phyloP scores from a whole-genome alignment of 2,329 filamentous ascomycete genomes.

The Penicillium sp. region DNA sequence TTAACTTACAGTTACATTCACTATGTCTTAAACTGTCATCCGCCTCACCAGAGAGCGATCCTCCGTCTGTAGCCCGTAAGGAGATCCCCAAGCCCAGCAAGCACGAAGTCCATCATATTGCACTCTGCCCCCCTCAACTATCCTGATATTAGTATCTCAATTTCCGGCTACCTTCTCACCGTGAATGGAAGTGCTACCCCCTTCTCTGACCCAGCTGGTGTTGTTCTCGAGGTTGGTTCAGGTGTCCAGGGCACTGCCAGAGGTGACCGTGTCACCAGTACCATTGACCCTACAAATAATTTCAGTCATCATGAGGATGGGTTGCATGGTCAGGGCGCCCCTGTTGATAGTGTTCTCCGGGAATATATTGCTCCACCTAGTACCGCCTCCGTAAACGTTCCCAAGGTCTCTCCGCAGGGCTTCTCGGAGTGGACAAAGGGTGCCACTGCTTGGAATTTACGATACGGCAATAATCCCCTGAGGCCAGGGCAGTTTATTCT shows the following conservation, averaged over 20 bases:
- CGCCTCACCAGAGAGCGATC: conserved; percentile 4
- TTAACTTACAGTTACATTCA: neutral
- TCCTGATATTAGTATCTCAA: conserved; percentile 12
- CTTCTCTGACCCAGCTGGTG: conserved; percentile 44
- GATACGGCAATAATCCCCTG: conserved; percentile 43
- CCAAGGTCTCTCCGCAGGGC: conserved; percentile 30
- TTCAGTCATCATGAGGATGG: conserved; percentile 32
- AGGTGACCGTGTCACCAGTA: conserved; percentile 40
- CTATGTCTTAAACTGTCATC: conserved; percentile 8
- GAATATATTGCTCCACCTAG: conserved; percentile 44
- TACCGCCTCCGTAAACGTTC: conserved; percentile 40
- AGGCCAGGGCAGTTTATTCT: conserved; percentile 26
- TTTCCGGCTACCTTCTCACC: conserved; percentile 34
- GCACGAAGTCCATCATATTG: conserved; percentile 21
- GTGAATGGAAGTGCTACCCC: conserved; percentile 43
- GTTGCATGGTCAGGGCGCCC: conserved; percentile 33
- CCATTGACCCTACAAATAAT: conserved; percentile 29
- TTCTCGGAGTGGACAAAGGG: conserved; percentile 42
- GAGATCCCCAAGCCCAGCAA: conserved; percentile 12
- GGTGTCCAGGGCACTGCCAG: conserved; percentile 30
- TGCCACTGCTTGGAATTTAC: conserved; percentile 49
- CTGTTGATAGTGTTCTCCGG: conserved; percentile 41
- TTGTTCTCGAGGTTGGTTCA: conserved; percentile 37
- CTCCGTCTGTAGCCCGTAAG: neutral
- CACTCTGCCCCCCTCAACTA: conserved; percentile 19